phyloP scores from a whole-genome alignment of 1,139 yeast species.

The Geotrichum reessii region DNA sequence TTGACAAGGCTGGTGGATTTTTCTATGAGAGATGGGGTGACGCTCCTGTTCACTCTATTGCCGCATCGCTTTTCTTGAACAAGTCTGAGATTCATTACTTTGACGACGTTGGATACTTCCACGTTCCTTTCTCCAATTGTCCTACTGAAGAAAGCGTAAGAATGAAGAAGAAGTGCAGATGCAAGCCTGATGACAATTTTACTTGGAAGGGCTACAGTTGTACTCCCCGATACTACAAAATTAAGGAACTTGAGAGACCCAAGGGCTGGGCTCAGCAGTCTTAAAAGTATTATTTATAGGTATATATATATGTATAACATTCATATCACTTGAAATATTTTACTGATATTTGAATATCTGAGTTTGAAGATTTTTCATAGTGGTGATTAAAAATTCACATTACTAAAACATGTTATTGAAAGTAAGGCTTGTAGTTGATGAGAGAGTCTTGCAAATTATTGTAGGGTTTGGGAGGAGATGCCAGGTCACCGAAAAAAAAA shows the following conservation, averaged over 20 bases:
- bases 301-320: neutral
- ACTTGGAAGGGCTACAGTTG: slow-evolving; percentile 87
- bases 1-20: slow-evolving; percentile 79
- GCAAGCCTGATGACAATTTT: slow-evolving; percentile 60
- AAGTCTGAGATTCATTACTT: slow-evolving; percentile 68
- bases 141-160: slow-evolving; percentile 45
- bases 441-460: neutral
- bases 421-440: neutral
- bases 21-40: slow-evolving; percentile 97
- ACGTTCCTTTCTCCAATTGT: slow-evolving; percentile 76
- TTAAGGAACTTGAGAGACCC: slow-evolving; percentile 37
- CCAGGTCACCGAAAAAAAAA: slow-evolving; percentile 7
- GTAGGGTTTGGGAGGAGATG: slow-evolving; percentile 14
- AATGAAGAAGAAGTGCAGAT: slow-evolving; percentile 45
- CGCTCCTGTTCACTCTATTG: slow-evolving; percentile 83
- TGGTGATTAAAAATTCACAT: too few species aligned
- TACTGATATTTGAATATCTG: neutral
- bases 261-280: slow-evolving; percentile 18
- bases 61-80: slow-evolving; percentile 66
- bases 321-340: neutral
- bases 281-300: neutral
- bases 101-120: slow-evolving; percentile 77
- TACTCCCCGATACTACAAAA: slow-evolving; percentile 63
- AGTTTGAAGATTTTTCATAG: neutral
- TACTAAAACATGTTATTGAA: too few species aligned